Conservation (phyloP, 108 stramenopile species). For the Skeletonema potamos region DNA sequence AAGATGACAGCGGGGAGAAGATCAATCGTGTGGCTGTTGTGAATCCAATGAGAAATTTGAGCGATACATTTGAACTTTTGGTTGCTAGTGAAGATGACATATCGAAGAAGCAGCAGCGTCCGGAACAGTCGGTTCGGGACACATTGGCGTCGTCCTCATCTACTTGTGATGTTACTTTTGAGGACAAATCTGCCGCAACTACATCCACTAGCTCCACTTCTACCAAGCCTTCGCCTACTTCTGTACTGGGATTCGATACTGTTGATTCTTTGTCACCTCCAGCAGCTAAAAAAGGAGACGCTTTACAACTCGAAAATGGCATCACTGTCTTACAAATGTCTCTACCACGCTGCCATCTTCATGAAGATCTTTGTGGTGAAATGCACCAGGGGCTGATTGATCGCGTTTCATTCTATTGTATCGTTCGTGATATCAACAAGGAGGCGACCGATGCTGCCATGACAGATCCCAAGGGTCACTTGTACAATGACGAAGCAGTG, state of each 20-base stretch:
- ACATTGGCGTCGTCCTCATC: not conserved
- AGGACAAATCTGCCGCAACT: not conserved
- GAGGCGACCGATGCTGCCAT: constrained; percentile 57
- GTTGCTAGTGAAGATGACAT: constrained; percentile 5
- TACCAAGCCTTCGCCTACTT: constrained; percentile 27
- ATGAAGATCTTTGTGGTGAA: constrained; percentile 55
- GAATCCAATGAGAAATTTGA: constrained; percentile 33
- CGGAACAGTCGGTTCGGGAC: not conserved
- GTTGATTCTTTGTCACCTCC: not conserved
- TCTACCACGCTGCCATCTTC: constrained; percentile 58
- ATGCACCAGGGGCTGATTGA: constrained; percentile 66
- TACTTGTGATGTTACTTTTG: not conserved
- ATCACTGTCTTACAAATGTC: constrained; percentile 21
- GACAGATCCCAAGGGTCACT: constrained; percentile 24
- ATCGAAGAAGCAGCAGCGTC: not conserved
- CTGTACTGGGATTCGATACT: constrained; percentile 15
- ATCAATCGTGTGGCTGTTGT: not conserved
- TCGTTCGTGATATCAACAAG: constrained; percentile 87
- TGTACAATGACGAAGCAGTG: constrained; percentile 19
- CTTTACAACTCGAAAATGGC: constrained; percentile 21
- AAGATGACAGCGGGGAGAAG: not conserved
- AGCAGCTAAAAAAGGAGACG: not conserved
- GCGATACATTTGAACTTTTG: constrained; percentile 30
- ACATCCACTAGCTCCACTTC: not conserved
- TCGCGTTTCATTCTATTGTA: constrained; percentile 75